Evolutionary conservation across 2,329 filamentous ascomycete species (phyloP).

Genomic region (Fusarium sp.): DNA sequence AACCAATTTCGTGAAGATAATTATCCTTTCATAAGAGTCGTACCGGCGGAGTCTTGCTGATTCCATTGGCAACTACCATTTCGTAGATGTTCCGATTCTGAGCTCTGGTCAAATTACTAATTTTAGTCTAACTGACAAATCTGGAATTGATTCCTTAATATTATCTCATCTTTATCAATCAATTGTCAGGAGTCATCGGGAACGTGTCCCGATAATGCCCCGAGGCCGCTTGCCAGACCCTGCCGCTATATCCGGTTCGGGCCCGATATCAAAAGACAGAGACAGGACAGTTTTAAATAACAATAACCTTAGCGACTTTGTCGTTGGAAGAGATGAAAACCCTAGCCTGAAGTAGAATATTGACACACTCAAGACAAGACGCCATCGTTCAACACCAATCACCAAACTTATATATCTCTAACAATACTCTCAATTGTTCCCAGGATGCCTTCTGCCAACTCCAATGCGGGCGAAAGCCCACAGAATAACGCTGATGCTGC

Average conservation of each 20-base stretch:
- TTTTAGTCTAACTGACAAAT: accelerated
- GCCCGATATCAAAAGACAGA: accelerated
- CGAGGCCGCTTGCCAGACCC: background rate
- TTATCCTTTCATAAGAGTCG: background rate
- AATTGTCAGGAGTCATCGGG: background rate
- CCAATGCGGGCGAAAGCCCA: accelerated
- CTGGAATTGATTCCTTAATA: background rate
- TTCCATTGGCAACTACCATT: background rate
- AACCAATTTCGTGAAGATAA: accelerated
- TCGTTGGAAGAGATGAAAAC: background rate
- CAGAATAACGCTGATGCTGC: accelerated
- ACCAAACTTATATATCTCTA: background rate
- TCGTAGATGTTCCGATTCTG: background rate
- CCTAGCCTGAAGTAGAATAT: background rate
- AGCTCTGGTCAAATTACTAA: accelerated
- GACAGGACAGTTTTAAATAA: background rate
- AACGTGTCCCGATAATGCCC: background rate
- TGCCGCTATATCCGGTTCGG: background rate
- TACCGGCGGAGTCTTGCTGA: background rate
- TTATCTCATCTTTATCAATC: background rate
- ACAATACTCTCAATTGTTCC: accelerated
- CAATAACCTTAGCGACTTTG: accelerated
- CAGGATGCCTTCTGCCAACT: background rate
- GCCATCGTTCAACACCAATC: background rate
- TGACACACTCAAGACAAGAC: background rate